Evolutionary conservation across 345 rosid species (phyloP), one percentile per base, ranked within the genome.

Genomic region (Citrus inodora): DNA sequence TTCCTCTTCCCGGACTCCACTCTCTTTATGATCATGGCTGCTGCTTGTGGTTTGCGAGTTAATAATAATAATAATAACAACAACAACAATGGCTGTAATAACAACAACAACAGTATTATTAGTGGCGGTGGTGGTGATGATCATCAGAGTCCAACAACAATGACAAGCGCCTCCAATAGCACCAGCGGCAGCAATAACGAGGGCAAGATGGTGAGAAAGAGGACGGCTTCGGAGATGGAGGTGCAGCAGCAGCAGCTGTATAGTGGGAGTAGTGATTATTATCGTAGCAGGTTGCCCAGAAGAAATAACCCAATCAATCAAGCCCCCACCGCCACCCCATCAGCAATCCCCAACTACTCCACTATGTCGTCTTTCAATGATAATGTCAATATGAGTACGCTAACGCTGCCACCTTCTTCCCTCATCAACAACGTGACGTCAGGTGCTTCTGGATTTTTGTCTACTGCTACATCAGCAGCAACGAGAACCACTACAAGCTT

Each of bases 171-270:
- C 48, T 78, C 83, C 33, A 19, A 60, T 63, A 86, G 24, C 51
- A 80, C 37, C 60, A 67, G 76, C 62, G 80, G 74, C 77, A 76
- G 74, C 82, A 58, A 35, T 5, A 24, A 70, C 67, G 79, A 77
- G 24, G 73, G 74, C 48, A 88, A 80, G 83, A 88, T 90, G 96
- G 86, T 84, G 82, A 86, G 98, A 76, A 95, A 96, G 83, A 83
- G 99, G 77, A 82, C 90, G 91, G 98, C 97, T 40, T 88, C 97
- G 0, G 99, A 96, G 83, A 86, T 92, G 91, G 87, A 87, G 73
- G 72, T 77, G 67, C 84, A 66, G 48, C 74, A 62, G 48, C 84
- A 62, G 48, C 84, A 62, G 48, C 74, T 76, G 28, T 67, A 48
- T 60, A 71, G 68, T 74, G 84, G 68, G 67, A 71, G 70, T 70